These are phyloP conservation scores for Daedaleopsis sinensis DNA, from an alignment of 768 basidiomycete species.

Conservation along the genomic window DNA sequence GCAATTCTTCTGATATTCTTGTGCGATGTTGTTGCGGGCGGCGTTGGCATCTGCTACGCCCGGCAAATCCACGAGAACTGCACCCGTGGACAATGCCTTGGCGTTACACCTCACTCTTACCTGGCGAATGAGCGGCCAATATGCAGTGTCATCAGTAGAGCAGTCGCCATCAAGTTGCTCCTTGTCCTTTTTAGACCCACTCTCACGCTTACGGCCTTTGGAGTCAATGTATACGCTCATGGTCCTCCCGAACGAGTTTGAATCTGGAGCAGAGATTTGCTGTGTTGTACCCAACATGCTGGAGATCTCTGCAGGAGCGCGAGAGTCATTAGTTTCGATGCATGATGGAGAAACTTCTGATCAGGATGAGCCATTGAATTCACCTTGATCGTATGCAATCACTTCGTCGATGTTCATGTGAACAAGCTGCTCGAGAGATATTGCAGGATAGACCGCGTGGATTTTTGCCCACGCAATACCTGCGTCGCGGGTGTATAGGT, in stretches of 20 bases:
- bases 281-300: slow-evolving; percentile 55
- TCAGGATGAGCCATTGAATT: no score
- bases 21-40: slow-evolving; percentile 62
- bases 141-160: no score
- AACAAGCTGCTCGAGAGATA: slow-evolving; percentile 50
- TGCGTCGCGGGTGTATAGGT: slow-evolving; percentile 55
- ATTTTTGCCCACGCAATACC: slow-evolving; percentile 68
- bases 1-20: slow-evolving; percentile 68
- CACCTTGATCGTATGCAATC: slow-evolving; percentile 49
- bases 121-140: slow-evolving; percentile 67
- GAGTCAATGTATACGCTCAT: slow-evolving; percentile 69
- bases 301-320: slow-evolving; percentile 41
- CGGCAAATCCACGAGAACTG: slow-evolving; percentile 63
- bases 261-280: slow-evolving; percentile 51
- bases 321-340: no score
- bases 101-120: slow-evolving; percentile 59
- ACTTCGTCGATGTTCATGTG: slow-evolving; percentile 55
- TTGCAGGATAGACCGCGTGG: slow-evolving; percentile 61
- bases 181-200: slow-evolving; percentile 38
- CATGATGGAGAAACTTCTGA: no score
- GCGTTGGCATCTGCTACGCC: slow-evolving; percentile 71
- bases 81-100: slow-evolving; percentile 57
- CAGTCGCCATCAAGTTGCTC: slow-evolving; percentile 25
- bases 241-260: slow-evolving; percentile 53
- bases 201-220: slow-evolving; percentile 55